Evolutionary conservation across 2,329 filamentous ascomycete species (phyloP).

Genomic region (Stylonectria norvegica): DNA sequence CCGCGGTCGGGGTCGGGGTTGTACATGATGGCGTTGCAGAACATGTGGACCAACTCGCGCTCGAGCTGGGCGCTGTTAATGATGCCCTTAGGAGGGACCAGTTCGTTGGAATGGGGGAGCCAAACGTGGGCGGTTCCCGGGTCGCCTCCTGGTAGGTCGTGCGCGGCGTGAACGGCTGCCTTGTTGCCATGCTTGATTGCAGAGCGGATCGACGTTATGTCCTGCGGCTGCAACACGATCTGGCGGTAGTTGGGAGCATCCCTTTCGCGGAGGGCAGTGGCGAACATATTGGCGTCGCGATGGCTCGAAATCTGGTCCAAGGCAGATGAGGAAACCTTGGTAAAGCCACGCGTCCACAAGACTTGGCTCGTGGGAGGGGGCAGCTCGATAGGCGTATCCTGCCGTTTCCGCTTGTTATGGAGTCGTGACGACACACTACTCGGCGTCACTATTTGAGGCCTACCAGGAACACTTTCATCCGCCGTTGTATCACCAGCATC

Average conservation of each 20-base stretch:
- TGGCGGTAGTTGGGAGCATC: constrained; percentile 74
- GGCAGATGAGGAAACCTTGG: constrained; percentile 67
- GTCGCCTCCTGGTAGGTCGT: constrained; percentile 58
- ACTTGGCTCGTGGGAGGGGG: constrained; percentile 62
- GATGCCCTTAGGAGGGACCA: constrained; percentile 82
- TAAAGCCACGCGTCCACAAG: constrained; percentile 71
- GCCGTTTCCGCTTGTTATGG: constrained; percentile 58
- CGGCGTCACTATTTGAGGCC: constrained; percentile 36
- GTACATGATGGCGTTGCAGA: constrained; percentile 98
- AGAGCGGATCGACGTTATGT: constrained; percentile 73
- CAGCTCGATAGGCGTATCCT: constrained; percentile 46
- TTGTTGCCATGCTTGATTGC: constrained; percentile 72
- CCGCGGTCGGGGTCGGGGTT: constrained; percentile 78
- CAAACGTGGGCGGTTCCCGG: constrained; percentile 54
- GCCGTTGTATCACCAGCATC: constrained; percentile 55
- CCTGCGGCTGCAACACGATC: constrained; percentile 70
- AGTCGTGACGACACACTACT: constrained; percentile 36
- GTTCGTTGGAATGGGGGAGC: constrained; percentile 69
- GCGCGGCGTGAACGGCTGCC: constrained; percentile 58
- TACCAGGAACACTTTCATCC: constrained; percentile 48
- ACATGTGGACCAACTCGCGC: constrained; percentile 92
- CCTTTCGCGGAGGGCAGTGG: constrained; percentile 68
- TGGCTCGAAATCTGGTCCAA: constrained; percentile 75
- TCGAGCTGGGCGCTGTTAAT: constrained; percentile 92
- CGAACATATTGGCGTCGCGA: constrained; percentile 76